phyloP scores from a whole-genome alignment of 176 grass and related monocot genomes.

The Aegilops sharonensis region DNA sequence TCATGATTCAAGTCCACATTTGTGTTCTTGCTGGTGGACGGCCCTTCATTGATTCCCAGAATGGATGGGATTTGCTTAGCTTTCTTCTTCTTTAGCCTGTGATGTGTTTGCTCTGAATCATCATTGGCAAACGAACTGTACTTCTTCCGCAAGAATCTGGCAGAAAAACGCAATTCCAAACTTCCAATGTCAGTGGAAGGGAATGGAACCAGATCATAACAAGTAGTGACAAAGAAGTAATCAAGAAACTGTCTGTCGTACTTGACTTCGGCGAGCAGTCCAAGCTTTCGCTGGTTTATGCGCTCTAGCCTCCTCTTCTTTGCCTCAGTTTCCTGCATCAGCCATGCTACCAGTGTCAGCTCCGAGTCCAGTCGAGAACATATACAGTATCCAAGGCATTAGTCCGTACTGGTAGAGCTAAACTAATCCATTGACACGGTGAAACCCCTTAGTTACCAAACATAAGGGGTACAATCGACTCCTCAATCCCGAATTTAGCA shows the following conservation, averaged over 20 bases:
- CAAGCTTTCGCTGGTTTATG: slow-evolving; percentile 38
- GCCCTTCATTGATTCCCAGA: slow-evolving; percentile 19
- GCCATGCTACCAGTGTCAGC: background rate
- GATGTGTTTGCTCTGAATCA: slow-evolving; percentile 15
- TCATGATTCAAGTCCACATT: slow-evolving; percentile 52
- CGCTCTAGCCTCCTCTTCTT: slow-evolving; percentile 53
- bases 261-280: slow-evolving; percentile 64
- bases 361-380: background rate
- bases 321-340: slow-evolving; percentile 57
- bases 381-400: background rate
- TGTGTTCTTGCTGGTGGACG: slow-evolving; percentile 45
- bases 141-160: slow-evolving; percentile 73
- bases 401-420: background rate
- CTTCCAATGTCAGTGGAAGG: background rate
- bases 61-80: background rate
- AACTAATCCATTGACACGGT: background rate
- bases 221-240: background rate
- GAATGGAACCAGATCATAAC: background rate
- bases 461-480: background rate
- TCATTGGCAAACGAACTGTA: slow-evolving; percentile 31
- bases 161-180: background rate
- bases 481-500: background rate
- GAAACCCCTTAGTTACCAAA: background rate
- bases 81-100: slow-evolving; percentile 43
- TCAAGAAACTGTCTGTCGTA: slow-evolving; percentile 10